Percentiles rank a stretch among this genome's conserved stretches.
These are phyloP conservation scores for Myochromella boudieri DNA, from an alignment of 768 basidiomycete genomes.

Conservation along the genomic window DNA sequence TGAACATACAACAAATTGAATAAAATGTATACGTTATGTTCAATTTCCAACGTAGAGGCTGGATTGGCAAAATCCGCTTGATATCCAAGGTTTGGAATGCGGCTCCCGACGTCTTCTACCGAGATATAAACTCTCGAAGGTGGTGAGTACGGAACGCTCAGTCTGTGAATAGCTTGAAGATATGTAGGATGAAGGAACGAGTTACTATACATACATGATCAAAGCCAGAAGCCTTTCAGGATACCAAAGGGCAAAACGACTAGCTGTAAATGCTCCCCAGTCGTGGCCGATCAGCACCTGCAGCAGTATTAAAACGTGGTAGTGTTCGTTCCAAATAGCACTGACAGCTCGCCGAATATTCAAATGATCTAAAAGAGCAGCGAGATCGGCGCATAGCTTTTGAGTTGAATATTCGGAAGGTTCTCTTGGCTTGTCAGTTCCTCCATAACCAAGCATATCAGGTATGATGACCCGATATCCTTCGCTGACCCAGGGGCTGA, in stretches of 20 bases:
- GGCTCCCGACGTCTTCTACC: constrained; percentile 48
- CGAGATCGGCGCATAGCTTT: constrained; percentile 59
- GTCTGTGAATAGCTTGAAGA: constrained; percentile 32
- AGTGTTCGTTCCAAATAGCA: constrained; percentile 11
- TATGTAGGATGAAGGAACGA: neutral
- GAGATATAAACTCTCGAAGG: constrained; percentile 50
- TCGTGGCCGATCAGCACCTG: constrained; percentile 78
- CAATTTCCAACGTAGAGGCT: constrained; percentile 52
- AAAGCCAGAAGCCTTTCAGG: constrained; percentile 62
- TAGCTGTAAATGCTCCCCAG: constrained; percentile 69
- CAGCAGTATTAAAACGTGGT: neutral
- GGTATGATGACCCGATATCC: constrained; percentile 66
- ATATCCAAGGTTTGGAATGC: constrained; percentile 61
- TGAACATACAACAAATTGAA: neutral
- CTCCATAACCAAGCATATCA: constrained; percentile 67
- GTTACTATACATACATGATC: constrained; percentile 46
- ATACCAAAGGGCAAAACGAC: constrained; percentile 72
- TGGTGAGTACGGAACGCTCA: constrained; percentile 69
- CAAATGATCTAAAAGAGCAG: constrained; percentile 61
- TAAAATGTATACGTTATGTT: constrained; percentile 43
- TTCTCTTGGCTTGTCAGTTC: constrained; percentile 59
- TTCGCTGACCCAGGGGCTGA: constrained; percentile 61
- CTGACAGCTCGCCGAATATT: constrained; percentile 54
- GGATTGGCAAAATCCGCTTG: constrained; percentile 64
- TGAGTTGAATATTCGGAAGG: constrained; percentile 58